Base-by-base conservation (phyloP, 2,329 filamentous ascomycete species). In the Fusarium sp. region DNA sequence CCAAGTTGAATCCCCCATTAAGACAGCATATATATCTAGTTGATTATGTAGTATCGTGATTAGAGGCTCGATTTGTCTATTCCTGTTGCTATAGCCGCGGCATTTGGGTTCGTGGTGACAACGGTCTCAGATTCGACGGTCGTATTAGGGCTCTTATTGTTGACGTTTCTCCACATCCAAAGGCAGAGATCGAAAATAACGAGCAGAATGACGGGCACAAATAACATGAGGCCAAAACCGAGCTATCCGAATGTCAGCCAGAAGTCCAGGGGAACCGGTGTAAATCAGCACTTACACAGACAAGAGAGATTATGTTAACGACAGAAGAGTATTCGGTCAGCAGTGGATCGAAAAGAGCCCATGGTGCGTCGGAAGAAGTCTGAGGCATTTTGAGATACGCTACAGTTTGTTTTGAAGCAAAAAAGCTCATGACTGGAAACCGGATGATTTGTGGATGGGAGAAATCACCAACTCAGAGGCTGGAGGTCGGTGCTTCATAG, bases 141-240 rank as follows among this genome's bases (percentile, higher is more conserved):
- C 8, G 57, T 32, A 47, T 50, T 45, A 54, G 65, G 52, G 28
- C 53, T 51, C 22, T 48, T 58, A 35, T 67, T 70, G 54, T 65
- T 71, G 54, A 69, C 70, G 9, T 80, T 75, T 64, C 84, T 79
- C 78, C 81, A 86, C 36, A 82, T 61, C 83, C 83, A 86, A 28
- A 86, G 75, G 25, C 74, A 70, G 44, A 86, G 69, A 68, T 87
- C 84, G 64, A 84, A 79, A 28, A 78, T 58, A 53, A 86, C 76
- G 28, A 85, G 72, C n/a, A 77, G 70, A 28, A 79, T 54, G 28
- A 84, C 71, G 2, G 84, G 84, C 0, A 82, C 56, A 38, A 80
- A 74, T 39, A 83, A 78, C 9, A 80, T 72, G 1, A 84, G 71
- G 32, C 81, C 80, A 22, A 84, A 73, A 4, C 73, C 73, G 47